Conservation (phyloP, 495 filamentous ascomycete genomes). For the Penicillium paradoxum region DNA sequence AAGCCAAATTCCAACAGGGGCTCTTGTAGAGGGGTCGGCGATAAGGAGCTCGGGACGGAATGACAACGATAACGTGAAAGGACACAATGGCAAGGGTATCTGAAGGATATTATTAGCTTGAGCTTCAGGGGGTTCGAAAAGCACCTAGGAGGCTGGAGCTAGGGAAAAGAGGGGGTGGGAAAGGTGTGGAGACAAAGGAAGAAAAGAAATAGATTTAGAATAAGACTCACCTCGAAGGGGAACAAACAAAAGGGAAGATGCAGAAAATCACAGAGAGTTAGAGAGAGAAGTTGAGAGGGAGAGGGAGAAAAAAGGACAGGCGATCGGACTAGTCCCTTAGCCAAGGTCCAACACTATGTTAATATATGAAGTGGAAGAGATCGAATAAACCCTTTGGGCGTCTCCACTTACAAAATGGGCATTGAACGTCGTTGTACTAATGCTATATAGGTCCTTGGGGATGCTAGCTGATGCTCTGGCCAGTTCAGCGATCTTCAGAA, state of each 20-base stretch:
- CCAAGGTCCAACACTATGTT: neutral
- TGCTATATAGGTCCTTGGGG: too few relatives aligned
- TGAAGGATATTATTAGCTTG: neutral
- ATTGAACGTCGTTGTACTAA: too few relatives aligned
- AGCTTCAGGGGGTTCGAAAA: constrained; percentile 5
- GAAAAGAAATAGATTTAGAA: constrained; percentile 14
- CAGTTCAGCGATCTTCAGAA: too few relatives aligned
- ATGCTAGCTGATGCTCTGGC: too few relatives aligned
- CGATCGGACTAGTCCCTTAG: constrained; percentile 2
- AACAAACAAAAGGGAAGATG: constrained; percentile 11
- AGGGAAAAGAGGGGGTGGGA: constrained; percentile 4
- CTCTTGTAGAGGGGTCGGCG: constrained; percentile 11
- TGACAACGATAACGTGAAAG: constrained; percentile 2
- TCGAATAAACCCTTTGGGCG: neutral
- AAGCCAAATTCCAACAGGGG: constrained; percentile 5
- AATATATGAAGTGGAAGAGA: neutral
- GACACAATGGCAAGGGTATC: neutral
- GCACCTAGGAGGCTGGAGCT: constrained; percentile 8
- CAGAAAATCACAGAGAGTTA: neutral
- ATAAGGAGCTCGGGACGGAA: constrained; percentile 6
- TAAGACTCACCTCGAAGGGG: constrained; percentile 6
- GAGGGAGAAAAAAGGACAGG: constrained; percentile 8
- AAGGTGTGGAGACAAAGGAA: constrained; percentile 4
- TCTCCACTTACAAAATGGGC: neutral
- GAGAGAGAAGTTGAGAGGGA: neutral